Conservation (phyloP, 75 land plant species). For the Cupressus sempervirens region DNA sequence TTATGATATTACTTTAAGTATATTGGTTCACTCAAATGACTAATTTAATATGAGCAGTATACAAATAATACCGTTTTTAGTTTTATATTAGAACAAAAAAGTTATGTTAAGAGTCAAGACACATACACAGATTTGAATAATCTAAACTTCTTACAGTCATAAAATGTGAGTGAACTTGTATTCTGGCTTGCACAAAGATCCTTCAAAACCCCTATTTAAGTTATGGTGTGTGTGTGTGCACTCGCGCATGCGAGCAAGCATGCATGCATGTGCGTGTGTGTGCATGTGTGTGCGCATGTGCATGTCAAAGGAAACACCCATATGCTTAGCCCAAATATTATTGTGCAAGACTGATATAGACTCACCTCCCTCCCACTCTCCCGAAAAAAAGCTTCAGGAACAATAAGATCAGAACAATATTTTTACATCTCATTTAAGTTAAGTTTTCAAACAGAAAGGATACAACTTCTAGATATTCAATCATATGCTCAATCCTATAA, state of each 20-base stretch:
- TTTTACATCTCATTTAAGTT: background rate
- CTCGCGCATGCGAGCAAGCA: too few species aligned
- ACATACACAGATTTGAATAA: background rate
- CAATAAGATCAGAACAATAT: background rate
- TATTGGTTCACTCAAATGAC: background rate
- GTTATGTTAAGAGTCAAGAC: too few species aligned
- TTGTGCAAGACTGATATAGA: background rate
- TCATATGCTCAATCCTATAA: background rate
- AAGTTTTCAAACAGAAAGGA: background rate
- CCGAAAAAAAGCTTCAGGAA: background rate
- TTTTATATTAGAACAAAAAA: background rate
- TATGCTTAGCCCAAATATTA: background rate
- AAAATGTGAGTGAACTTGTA: background rate
- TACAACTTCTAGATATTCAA: background rate
- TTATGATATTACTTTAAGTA: background rate
- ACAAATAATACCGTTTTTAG: background rate
- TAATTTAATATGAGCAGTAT: background rate
- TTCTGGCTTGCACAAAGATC: background rate
- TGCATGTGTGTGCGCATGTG: too few species aligned
- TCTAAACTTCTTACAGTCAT: background rate
- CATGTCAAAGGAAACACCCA: background rate
- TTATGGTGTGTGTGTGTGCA: too few species aligned
- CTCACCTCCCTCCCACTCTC: background rate
- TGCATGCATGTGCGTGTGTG: too few species aligned
- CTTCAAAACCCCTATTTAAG: background rate